Base-by-base conservation (phyloP, 192 early-diverging fungal genomes). In the Backusella macrospora region DNA sequence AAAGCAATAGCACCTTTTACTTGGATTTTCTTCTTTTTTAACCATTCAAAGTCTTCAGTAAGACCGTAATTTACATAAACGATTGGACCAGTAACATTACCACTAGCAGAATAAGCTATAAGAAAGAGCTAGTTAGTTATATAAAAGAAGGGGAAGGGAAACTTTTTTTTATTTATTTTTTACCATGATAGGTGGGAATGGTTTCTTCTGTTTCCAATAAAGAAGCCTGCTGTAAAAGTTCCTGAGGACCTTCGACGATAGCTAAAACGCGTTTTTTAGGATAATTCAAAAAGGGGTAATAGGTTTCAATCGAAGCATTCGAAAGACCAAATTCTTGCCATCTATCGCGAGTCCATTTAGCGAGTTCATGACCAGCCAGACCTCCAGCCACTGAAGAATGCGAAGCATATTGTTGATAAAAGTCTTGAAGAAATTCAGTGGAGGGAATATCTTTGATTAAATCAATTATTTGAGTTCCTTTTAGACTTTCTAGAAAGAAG, bases 41-140 rank as follows among this genome's bases (percentile, higher is more conserved):
- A 79, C 8, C 69, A 73, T 26, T 47, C 64, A 73, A 88, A 91
- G 71, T 92, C 90, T 66, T 84, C 78, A 9, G 73, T 21, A 4
- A 75, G 72, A 70, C 90, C 89, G 70, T 88, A 90, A 73, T 90
- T 87, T 38, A 89, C 90, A 74, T 90, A 90, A 8, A 92, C 80
- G 6, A 92, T 65, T 67, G 77, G 81, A 5, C 81, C 87, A 21
- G 89, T 89, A 23, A 90, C 84, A 74, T 89, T 86, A 23, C 88
- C 89, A 10, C 80, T 74, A 10, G 82, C 85, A 43, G 88, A 84
- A 73, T 85, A 86, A 40, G 84, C 73, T 75, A 45, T 3, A 75
- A 26, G 13, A 65, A 68, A 74, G 29, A 34, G 29, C 2, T 34
- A 34, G 29, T 34, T 2, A 34, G 0, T 1, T 34, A 34, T 34